Conservation (phyloP, 768 basidiomycete genomes). For the Asterophora parasitica region DNA sequence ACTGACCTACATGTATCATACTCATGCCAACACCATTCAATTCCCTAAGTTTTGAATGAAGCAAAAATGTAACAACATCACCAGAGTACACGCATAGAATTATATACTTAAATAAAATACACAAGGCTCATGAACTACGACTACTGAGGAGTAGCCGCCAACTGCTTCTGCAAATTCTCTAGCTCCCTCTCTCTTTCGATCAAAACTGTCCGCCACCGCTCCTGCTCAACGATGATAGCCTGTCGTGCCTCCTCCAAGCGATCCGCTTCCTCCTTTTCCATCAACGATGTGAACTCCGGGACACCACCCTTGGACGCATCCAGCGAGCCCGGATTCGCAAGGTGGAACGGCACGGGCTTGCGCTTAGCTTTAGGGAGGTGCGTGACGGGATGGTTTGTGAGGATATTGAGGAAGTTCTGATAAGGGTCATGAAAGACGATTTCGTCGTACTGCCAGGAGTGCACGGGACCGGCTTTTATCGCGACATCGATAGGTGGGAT, state of each 20-base stretch:
- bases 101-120: too few relatives aligned
- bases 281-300: conserved; percentile 79
- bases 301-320: conserved; percentile 64
- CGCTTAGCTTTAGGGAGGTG: conserved; percentile 62
- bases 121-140: neutral
- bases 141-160: conserved; percentile 24
- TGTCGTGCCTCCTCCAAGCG: conserved; percentile 74
- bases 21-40: neutral
- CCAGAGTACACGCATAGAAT: conserved; percentile 8
- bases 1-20: conserved; percentile 31
- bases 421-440: conserved; percentile 94
- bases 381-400: conserved; percentile 81
- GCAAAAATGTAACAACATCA: conserved; percentile 2
- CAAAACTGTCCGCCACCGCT: conserved; percentile 60
- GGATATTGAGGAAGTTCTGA: conserved; percentile 75
- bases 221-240: conserved; percentile 68
- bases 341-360: conserved; percentile 68
- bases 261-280: conserved; percentile 86
- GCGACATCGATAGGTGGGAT: conserved; percentile 65
- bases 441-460: conserved; percentile 99
- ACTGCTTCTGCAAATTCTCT: conserved; percentile 58
- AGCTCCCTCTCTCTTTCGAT: conserved; percentile 83
- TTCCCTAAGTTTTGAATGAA: neutral
- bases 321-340: conserved; percentile 55
- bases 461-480: conserved; percentile 70